These are phyloP conservation scores for Aspergillaceae sp. DNA, from an alignment of 2,329 filamentous ascomycete genomes.

Conservation along the genomic window DNA sequence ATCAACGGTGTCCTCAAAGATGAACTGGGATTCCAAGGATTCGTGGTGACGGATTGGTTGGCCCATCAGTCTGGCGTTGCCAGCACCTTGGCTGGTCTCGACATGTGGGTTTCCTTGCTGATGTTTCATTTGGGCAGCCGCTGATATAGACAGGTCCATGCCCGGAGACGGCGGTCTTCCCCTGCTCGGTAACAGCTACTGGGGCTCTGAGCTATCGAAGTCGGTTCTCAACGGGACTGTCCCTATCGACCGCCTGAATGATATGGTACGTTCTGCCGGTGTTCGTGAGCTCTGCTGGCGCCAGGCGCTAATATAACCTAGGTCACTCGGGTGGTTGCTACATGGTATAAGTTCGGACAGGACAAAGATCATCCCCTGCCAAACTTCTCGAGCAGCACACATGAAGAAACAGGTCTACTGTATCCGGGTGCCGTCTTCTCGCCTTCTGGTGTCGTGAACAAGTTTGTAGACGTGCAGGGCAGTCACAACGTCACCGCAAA, in stretches of 20 bases:
- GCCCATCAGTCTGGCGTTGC: slow-evolving; percentile 53
- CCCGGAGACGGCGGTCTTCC: slow-evolving; percentile 51
- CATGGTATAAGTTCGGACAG: slow-evolving; percentile 50
- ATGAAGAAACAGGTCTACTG: slow-evolving; percentile 46
- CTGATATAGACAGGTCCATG: slow-evolving; percentile 39
- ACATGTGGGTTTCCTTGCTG: slow-evolving; percentile 42
- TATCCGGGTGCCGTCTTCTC: slow-evolving; percentile 53
- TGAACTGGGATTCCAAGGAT: slow-evolving; percentile 65
- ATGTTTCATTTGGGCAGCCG: not conserved
- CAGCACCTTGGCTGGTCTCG: slow-evolving; percentile 54
- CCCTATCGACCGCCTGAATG: slow-evolving; percentile 48
- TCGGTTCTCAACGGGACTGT: slow-evolving; percentile 51
- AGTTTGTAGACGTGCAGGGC: slow-evolving; percentile 54
- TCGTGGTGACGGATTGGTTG: slow-evolving; percentile 62
- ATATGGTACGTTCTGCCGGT: slow-evolving; percentile 26
- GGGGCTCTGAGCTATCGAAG: slow-evolving; percentile 48
- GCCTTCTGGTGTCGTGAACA: slow-evolving; percentile 57
- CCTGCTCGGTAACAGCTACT: slow-evolving; percentile 45
- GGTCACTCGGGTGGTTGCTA: slow-evolving; percentile 50
- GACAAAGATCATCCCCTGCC: slow-evolving; percentile 49
- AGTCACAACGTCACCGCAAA: slow-evolving; percentile 45
- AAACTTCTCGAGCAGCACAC: slow-evolving; percentile 54
- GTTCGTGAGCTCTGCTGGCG: not conserved
- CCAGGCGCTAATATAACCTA: slow-evolving; percentile 11
- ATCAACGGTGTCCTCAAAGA: slow-evolving; percentile 64